Evolutionary conservation across 306 rosid species (phyloP).

Genomic region (Lotus japonicus): DNA sequence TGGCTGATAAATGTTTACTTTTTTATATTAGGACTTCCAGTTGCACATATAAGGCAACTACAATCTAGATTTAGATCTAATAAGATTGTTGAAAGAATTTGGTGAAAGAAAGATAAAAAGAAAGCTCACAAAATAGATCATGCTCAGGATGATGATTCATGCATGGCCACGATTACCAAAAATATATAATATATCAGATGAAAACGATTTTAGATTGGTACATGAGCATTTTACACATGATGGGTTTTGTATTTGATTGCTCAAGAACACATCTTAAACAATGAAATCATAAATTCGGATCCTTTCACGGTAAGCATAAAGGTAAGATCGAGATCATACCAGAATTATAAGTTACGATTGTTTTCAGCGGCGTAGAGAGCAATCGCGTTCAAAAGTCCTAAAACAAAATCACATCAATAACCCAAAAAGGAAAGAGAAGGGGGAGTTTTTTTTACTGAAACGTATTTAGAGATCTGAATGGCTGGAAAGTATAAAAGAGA

Average conservation of each 20-base stretch:
- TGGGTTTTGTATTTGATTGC: not conserved
- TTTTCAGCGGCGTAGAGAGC: not conserved
- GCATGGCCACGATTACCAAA: too few species aligned
- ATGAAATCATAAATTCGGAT: not conserved
- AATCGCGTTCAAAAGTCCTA: not conserved
- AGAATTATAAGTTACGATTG: slow-evolving; percentile 7
- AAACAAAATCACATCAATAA: not conserved
- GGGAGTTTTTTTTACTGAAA: not conserved
- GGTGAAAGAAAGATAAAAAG: not conserved
- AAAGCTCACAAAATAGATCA: not conserved
- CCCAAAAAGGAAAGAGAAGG: not conserved
- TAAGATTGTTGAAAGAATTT: not conserved
- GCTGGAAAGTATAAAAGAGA: not conserved
- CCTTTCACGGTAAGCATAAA: not conserved
- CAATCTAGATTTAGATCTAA: not conserved
- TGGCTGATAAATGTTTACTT: not conserved
- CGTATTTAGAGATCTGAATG: not conserved
- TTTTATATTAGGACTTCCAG: not conserved
- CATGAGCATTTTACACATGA: not conserved
- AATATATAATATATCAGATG: not conserved
- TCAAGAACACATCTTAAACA: not conserved
- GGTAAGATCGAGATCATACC: slow-evolving; percentile 23
- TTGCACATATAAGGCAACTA: not conserved
- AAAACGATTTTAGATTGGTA: not conserved
- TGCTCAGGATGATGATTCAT: not conserved